A percentile compares a stretch with the other conserved stretches of the same genome.
Evolutionary conservation across 805 yeast species (phyloP).

Genomic region (Candida montana): DNA sequence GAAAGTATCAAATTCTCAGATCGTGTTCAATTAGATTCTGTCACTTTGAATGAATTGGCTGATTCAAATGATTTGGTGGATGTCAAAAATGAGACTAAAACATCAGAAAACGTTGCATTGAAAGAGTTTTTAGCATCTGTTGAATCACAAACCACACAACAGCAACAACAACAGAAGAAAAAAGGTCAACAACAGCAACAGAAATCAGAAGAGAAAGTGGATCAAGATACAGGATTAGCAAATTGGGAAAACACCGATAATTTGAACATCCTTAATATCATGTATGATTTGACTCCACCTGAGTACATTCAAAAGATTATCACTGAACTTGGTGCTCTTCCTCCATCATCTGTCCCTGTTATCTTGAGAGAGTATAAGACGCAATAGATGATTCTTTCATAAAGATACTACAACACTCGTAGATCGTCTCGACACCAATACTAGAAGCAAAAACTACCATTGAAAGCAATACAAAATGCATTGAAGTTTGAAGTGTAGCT

Average conservation of each 20-base stretch:
- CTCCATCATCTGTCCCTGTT: slow-evolving; percentile 98
- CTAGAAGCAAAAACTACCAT: too few relatives aligned
- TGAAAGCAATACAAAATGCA: too few relatives aligned
- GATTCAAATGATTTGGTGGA: slow-evolving; percentile 68
- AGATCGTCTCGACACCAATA: too few relatives aligned
- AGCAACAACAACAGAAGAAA: slow-evolving; percentile 22
- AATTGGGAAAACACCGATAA: slow-evolving; percentile 61
- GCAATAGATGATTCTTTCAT: slow-evolving; percentile 3
- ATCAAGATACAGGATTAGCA: slow-evolving; percentile 31
- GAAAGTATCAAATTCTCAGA: slow-evolving; percentile 93
- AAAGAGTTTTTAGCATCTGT: slow-evolving; percentile 52
- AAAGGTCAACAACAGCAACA: slow-evolving; percentile 18
- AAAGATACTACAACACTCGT: too few relatives aligned
- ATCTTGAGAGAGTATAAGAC: slow-evolving; percentile 84
- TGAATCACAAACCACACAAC: slow-evolving; percentile 20
- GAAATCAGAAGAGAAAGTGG: slow-evolving; percentile 14
- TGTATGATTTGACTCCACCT: slow-evolving; percentile 94
- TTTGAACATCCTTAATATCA: slow-evolving; percentile 72
- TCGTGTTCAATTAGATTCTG: slow-evolving; percentile 93
- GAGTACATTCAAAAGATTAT: slow-evolving; percentile 89
- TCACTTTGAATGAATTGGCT: slow-evolving; percentile 86
- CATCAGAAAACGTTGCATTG: slow-evolving; percentile 45
- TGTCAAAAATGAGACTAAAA: slow-evolving; percentile 38
- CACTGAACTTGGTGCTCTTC: slow-evolving; percentile 93
- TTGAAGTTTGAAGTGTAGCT: too few relatives aligned